A percentile compares a stretch with the other conserved stretches of the same genome.
phyloP scores from a whole-genome alignment of 345 rosid genomes.

The Crucihimalaya himalaica region DNA sequence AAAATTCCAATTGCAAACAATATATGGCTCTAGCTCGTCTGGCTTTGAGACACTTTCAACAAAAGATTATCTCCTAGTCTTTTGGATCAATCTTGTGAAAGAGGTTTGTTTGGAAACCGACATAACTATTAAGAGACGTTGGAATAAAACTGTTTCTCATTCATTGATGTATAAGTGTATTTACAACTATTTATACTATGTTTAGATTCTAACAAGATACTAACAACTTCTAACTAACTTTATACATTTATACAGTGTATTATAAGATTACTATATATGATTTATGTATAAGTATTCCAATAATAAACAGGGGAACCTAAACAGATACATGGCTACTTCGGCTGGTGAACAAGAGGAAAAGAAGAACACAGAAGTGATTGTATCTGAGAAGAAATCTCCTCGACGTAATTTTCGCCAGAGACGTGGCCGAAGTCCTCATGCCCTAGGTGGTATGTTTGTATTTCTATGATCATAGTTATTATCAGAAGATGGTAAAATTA shows the following conservation, averaged over 20 bases:
- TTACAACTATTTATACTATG: too few relatives aligned
- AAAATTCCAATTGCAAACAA: not conserved
- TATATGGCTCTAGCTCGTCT: constrained; percentile 72
- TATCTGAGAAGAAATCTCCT: constrained; percentile 46
- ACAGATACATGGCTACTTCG: constrained; percentile 48
- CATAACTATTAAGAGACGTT: too few relatives aligned
- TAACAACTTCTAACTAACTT: too few relatives aligned
- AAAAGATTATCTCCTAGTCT: constrained; percentile 41
- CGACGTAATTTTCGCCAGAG: constrained; percentile 42
- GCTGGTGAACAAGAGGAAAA: constrained; percentile 40
- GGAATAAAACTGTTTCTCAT: too few relatives aligned
- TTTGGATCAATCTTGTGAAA: constrained; percentile 14
- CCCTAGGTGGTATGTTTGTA: constrained; percentile 49
- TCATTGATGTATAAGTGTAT: too few relatives aligned
- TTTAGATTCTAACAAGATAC: too few relatives aligned
- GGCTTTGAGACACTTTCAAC: constrained; percentile 56
- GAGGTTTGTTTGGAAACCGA: constrained; percentile 25
- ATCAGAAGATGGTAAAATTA: too few relatives aligned
- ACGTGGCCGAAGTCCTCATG: constrained; percentile 53
- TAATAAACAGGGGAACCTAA: too few relatives aligned
- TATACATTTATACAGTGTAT: too few relatives aligned
- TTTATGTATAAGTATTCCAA: too few relatives aligned
- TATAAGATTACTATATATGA: too few relatives aligned
- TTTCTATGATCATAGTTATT: not conserved
- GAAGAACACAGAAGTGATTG: constrained; percentile 49